phyloP scores from a whole-genome alignment of 192 early-diverging fungal genomes.

The Entomortierella parvispora region DNA sequence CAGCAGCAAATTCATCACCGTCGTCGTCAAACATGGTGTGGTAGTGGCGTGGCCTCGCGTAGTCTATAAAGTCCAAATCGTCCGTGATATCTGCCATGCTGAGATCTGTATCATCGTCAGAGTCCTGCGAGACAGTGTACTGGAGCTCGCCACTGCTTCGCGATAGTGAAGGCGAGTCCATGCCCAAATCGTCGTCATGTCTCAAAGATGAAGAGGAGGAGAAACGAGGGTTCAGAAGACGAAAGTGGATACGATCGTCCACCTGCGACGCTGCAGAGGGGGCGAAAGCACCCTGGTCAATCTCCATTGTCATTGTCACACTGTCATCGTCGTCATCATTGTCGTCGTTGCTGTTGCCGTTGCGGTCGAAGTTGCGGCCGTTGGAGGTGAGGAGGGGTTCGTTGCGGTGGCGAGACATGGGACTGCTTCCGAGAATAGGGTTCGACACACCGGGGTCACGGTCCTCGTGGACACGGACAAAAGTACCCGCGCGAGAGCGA shows the following conservation, averaged over 20 bases:
- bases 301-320: not conserved
- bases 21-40: not conserved
- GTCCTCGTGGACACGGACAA: too few species aligned
- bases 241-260: conserved; percentile 45
- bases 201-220: conserved; percentile 17
- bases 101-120: conserved; percentile 9
- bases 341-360: not conserved
- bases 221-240: conserved; percentile 6
- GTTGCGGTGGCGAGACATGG: too few species aligned
- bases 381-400: not conserved
- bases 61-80: conserved; percentile 11
- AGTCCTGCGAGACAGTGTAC: conserved; percentile 1
- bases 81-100: not conserved
- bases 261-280: conserved; percentile 8
- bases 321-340: not conserved
- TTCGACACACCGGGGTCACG: too few species aligned
- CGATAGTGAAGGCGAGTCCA: conserved; percentile 3
- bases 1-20: conserved; percentile 15
- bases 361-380: not conserved
- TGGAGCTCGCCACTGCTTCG: not conserved
- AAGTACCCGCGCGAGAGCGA: too few species aligned
- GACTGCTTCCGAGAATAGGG: too few species aligned
- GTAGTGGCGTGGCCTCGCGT: not conserved
- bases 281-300: not conserved
- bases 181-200: conserved; percentile 12